Percentiles rank a stretch among this genome's conserved stretches.
phyloP scores from a whole-genome alignment of 164 flowering plant species.

The Vitis labrusca region DNA sequence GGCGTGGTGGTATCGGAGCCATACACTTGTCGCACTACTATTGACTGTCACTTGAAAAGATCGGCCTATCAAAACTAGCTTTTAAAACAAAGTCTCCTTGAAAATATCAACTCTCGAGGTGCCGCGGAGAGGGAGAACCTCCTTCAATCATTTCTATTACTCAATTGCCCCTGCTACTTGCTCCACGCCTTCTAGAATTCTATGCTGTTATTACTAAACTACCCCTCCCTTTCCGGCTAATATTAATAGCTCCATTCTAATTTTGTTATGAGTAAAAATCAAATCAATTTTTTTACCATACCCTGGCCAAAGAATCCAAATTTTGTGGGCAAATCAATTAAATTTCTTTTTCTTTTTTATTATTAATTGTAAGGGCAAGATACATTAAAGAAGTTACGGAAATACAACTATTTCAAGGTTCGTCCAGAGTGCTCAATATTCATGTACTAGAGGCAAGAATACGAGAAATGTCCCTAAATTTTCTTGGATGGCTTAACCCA shows the following conservation, averaged over 20 bases:
- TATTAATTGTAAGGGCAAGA: too few species aligned
- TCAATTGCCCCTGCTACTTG: background rate
- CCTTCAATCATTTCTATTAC: background rate
- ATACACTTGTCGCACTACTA: slow-evolving; percentile 9
- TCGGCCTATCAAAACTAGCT: slow-evolving; percentile 13
- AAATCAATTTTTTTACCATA: too few species aligned
- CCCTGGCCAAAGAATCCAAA: too few species aligned
- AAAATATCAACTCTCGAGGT: slow-evolving; percentile 13
- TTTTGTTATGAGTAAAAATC: too few species aligned
- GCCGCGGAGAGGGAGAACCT: slow-evolving; percentile 11
- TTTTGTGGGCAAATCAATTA: too few species aligned
- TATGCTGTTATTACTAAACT: background rate
- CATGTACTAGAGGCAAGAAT: too few species aligned
- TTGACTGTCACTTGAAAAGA: background rate
- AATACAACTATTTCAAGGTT: too few species aligned
- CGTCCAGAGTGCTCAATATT: too few species aligned
- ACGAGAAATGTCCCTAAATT: too few species aligned
- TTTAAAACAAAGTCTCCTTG: background rate
- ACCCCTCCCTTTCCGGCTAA: background rate
- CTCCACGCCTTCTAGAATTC: background rate
- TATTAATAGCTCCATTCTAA: background rate
- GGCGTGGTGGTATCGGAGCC: slow-evolving; percentile 13
- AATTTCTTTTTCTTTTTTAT: too few species aligned
- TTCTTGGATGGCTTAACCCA: too few species aligned
- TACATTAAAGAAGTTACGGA: too few species aligned